Percentiles rank a stretch among this genome's conserved stretches.
Evolutionary conservation across 768 basidiomycete species (phyloP).

Genomic region (Psilocybe cyanescens): DNA sequence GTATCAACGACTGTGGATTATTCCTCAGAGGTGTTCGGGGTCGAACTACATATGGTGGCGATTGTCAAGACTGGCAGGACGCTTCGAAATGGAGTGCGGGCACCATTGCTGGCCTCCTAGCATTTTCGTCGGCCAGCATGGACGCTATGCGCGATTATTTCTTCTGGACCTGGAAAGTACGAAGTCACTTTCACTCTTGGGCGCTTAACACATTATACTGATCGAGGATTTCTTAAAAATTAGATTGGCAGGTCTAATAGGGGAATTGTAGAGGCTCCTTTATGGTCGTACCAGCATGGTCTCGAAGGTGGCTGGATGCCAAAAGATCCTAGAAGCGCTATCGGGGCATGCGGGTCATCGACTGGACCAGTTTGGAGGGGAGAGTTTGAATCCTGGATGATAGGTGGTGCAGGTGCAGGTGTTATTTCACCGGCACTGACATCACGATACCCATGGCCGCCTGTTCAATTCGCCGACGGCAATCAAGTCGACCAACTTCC

Average conservation of each 20-base stretch:
- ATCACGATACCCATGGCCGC: constrained; percentile 61
- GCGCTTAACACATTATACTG: not conserved
- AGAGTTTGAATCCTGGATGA: constrained; percentile 64
- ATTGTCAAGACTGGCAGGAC: constrained; percentile 46
- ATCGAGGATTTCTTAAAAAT: not conserved
- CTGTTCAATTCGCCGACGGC: constrained; percentile 47
- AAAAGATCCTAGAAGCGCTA: constrained; percentile 53
- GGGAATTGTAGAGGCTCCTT: constrained; percentile 44
- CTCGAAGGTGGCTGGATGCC: constrained; percentile 50
- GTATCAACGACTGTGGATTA: constrained; percentile 64
- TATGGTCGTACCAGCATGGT: constrained; percentile 55
- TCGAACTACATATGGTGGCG: constrained; percentile 30
- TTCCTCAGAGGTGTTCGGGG: constrained; percentile 32
- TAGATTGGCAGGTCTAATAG: constrained; percentile 40
- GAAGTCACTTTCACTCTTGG: constrained; percentile 1
- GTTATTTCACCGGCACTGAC: constrained; percentile 43
- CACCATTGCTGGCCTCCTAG: constrained; percentile 41
- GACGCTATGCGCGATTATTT: constrained; percentile 45
- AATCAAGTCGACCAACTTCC: constrained; percentile 53
- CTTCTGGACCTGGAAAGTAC: constrained; percentile 60
- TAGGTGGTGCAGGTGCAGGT: constrained; percentile 65
- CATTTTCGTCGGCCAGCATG: constrained; percentile 63
- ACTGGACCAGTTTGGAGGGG: constrained; percentile 39
- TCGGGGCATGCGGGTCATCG: constrained; percentile 62
- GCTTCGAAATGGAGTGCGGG: constrained; percentile 56